Evolutionary conservation across 257 asterid species (phyloP).

Genomic region (Nicotiana benthamiana): DNA sequence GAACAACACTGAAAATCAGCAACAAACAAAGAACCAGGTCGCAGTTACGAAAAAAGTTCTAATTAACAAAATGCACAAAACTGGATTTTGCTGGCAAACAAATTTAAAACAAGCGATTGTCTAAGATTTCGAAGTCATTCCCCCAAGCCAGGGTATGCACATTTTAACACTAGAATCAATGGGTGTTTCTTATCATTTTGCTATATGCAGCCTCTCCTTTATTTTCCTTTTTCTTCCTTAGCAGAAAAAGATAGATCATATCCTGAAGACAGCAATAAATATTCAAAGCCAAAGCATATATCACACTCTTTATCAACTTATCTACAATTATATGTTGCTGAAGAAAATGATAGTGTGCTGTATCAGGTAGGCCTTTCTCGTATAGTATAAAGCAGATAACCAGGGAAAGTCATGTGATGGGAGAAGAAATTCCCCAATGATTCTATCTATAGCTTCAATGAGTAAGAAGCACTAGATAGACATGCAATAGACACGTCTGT

Average conservation of each 20-base stretch:
- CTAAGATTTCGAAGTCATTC: too few relatives aligned
- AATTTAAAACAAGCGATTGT: background rate
- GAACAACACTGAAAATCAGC: background rate
- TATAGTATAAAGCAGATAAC: too few relatives aligned
- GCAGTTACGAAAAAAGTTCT: background rate
- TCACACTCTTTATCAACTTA: background rate
- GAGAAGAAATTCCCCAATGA: too few relatives aligned
- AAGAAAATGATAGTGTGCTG: too few relatives aligned
- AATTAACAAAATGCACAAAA: background rate
- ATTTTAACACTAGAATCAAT: too few relatives aligned
- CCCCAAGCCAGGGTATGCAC: background rate
- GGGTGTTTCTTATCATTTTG: too few relatives aligned
- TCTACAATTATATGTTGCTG: too few relatives aligned
- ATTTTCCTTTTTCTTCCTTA: background rate
- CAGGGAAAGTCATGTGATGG: too few relatives aligned
- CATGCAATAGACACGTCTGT: background rate
- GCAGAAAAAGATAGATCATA: background rate
- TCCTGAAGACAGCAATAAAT: background rate
- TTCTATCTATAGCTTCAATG: too few relatives aligned
- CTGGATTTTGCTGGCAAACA: background rate
- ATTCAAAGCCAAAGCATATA: background rate
- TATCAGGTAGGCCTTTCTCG: too few relatives aligned
- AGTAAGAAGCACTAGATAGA: background rate
- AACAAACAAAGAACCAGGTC: background rate
- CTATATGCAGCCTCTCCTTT: background rate